Evolutionary conservation across 352 stramenopile genomes (phyloP), one percentile per base, ranked within the genome.

Genomic region (Globisporangium takayamanum): DNA sequence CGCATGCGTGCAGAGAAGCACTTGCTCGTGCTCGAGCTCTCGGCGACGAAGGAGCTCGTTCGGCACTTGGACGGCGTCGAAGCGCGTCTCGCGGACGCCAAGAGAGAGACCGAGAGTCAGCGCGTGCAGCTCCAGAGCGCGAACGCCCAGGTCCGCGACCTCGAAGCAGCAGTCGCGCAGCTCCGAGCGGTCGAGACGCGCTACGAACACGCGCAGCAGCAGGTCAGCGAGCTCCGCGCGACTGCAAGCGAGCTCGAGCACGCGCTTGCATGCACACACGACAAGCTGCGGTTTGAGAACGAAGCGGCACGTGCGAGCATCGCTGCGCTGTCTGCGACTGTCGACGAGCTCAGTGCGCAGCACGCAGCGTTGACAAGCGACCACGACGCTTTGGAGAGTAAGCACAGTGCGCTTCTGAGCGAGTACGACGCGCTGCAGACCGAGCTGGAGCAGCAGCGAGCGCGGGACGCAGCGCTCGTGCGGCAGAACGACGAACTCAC

Each of bases 1-100:
- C 67, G 80, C 2, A 20, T 82, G 39, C 62, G 67, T 4, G 68
- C 63, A 1, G 77, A 87, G 50, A 77, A 71, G 48, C 64, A 84
- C 15, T 44, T 85, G 37, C 62, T 85, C 16, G 54, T 68, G 46
- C 55, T 84, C 10, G 75, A 89, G 46, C 50, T 89, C 7, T 65
- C 60, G 0, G 66, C 75, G 5, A 50, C 68, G 1, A 81, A 74
- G 22, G 75, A 84, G 5, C 69, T 57, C n/a, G 53, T 84, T 49
- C 59, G 48, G 1, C 64, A 83, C 12, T 62, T 80, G 1, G 69
- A 84, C 59, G 64, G 61, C 2, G 60, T 86, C 20, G 72, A 86
- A 52, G 33, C 45, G 25, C 65, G 67, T 0, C 58, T 81, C 12
- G 37, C 16, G 2, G 47, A 57, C 2, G 65, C 48, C 11, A 63